Percentiles rank a stretch among this genome's conserved stretches.
Evolutionary conservation across 108 stramenopile species (phyloP).

Genomic region (Fistulifera pelliculosa): DNA sequence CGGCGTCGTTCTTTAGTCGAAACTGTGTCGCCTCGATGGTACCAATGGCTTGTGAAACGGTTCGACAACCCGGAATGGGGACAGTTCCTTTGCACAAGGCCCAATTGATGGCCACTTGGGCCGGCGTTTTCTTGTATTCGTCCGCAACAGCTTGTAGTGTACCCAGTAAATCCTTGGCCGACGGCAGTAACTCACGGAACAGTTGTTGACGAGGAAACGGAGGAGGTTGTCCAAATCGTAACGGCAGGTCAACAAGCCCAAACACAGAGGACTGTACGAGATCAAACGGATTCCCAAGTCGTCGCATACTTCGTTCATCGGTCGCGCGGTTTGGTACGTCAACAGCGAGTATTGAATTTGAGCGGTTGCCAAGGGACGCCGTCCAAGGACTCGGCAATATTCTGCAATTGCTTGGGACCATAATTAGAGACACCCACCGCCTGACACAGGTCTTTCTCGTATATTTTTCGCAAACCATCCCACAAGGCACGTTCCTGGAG

Average conservation of each 20-base stretch:
- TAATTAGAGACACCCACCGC: conserved; percentile 79
- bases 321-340: conserved; percentile 48
- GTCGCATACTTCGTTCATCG: conserved; percentile 70
- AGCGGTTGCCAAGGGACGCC: conserved; percentile 74
- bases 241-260: conserved; percentile 74
- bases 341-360: conserved; percentile 81
- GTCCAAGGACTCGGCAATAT: conserved; percentile 33
- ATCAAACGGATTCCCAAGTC: conserved; percentile 62
- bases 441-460: conserved; percentile 65
- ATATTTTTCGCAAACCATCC: conserved; percentile 73
- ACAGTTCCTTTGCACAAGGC: conserved; percentile 79
- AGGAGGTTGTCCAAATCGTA: conserved; percentile 71
- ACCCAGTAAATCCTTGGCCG: conserved; percentile 47
- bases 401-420: conserved; percentile 61
- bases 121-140: conserved; percentile 57
- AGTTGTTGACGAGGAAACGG: conserved; percentile 60
- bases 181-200: conserved; percentile 72
- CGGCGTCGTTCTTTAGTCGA: conserved; percentile 43
- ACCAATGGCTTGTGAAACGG: conserved; percentile 52
- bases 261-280: conserved; percentile 72
- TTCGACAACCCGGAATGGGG: conserved; percentile 75
- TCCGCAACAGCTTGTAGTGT: conserved; percentile 60
- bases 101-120: conserved; percentile 90
- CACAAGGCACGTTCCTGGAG: conserved; percentile 74
- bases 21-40: conserved; percentile 62